These are phyloP conservation scores for Purpureocillium lavendulum DNA, from an alignment of 2,329 filamentous ascomycete genomes.

Conservation along the genomic window DNA sequence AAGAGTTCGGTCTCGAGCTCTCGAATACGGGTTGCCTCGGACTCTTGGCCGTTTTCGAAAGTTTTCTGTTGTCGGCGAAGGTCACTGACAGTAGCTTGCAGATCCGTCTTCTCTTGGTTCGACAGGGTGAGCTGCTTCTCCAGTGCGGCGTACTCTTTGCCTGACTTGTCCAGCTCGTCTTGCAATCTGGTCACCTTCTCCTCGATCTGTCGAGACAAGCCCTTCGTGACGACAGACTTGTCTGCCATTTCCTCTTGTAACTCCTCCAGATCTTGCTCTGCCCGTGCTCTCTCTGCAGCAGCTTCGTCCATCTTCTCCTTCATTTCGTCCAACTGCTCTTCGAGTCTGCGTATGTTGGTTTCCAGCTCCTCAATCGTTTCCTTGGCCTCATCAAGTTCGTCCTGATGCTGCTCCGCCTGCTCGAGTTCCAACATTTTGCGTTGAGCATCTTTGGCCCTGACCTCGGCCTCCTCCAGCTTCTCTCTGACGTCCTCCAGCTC, in stretches of 20 bases:
- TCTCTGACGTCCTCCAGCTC: conserved; percentile 60
- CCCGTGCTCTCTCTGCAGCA: conserved; percentile 43
- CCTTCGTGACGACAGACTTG: conserved; percentile 69
- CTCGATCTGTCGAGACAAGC: conserved; percentile 65
- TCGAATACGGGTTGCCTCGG: conserved; percentile 42
- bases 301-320: conserved; percentile 48
- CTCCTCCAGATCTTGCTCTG: conserved; percentile 52
- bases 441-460: conserved; percentile 49
- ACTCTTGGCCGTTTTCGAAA: conserved; percentile 17
- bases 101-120: conserved; percentile 35
- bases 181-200: conserved; percentile 61
- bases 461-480: conserved; percentile 43
- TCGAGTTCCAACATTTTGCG: conserved; percentile 46
- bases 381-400: conserved; percentile 46
- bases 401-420: conserved; percentile 40
- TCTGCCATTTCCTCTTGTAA: conserved; percentile 71
- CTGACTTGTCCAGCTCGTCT: conserved; percentile 50
- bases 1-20: conserved; percentile 52
- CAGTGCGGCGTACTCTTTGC: conserved; percentile 39
- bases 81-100: conserved; percentile 35
- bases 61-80: conserved; percentile 23
- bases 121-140: conserved; percentile 41
- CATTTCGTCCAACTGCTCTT: conserved; percentile 45
- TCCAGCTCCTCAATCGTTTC: conserved; percentile 53
- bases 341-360: conserved; percentile 41